Evolutionary conservation across 192 early-diverging fungal species (phyloP).

Genomic region (Rhizoclosmatium sp.): DNA sequence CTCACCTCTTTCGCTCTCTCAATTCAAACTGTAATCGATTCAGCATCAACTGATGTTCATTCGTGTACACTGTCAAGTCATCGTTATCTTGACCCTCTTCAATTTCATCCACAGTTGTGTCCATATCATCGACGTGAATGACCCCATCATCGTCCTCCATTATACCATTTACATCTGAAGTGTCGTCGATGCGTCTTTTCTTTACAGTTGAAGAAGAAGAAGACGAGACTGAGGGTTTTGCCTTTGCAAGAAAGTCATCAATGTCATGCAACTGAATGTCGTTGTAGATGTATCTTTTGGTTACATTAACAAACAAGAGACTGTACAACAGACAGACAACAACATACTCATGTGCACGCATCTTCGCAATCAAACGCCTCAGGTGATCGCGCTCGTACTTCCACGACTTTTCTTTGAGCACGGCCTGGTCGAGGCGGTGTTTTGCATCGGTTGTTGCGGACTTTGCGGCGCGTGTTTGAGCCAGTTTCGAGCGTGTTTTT

Average conservation of each 20-base stretch:
- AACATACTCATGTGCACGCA: constrained; percentile 58
- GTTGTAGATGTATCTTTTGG: constrained; percentile 16
- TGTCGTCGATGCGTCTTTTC: no score
- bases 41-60: constrained; percentile 63
- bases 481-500: constrained; percentile 30
- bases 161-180: no score
- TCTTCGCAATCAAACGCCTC: constrained; percentile 62
- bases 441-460: constrained; percentile 61
- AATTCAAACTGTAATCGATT: constrained; percentile 62
- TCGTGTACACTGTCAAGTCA: constrained; percentile 33
- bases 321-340: not conserved
- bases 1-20: constrained; percentile 53
- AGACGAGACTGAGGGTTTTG: no score
- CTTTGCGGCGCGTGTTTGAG: constrained; percentile 52
- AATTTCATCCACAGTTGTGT: constrained; percentile 35
- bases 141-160: constrained; percentile 55
- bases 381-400: constrained; percentile 67
- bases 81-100: constrained; percentile 4
- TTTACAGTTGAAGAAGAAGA: no score
- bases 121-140: constrained; percentile 50
- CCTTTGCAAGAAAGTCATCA: not conserved
- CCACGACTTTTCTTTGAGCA: constrained; percentile 60
- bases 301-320: not conserved
- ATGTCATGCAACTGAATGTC: constrained; percentile 14
- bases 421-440: constrained; percentile 56